These are phyloP conservation scores for Colletotrichum liriopes DNA, from an alignment of 2,329 filamentous ascomycete species.

Conservation along the genomic window DNA sequence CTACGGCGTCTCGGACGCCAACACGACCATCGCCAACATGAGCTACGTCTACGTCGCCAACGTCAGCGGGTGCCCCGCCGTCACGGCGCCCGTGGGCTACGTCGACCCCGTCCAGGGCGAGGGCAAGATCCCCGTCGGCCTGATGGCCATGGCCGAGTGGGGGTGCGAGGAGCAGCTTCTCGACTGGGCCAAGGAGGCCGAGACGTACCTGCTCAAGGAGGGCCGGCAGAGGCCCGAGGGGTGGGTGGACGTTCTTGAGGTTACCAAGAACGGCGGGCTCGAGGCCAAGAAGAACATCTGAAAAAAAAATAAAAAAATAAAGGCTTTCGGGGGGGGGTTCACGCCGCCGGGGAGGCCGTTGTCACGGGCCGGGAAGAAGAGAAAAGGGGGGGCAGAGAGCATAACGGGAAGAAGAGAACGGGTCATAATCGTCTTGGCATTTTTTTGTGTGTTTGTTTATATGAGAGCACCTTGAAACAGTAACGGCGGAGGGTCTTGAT, in stretches of 20 bases:
- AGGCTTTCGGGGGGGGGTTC: too few species aligned
- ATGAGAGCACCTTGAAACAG: too few species aligned
- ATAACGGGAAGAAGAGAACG: too few species aligned
- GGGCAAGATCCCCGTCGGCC: constrained; percentile 73
- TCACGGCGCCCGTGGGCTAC: constrained; percentile 84
- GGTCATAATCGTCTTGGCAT: not conserved
- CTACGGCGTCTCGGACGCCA: constrained; percentile 84
- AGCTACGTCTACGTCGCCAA: constrained; percentile 90
- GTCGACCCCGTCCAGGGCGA: constrained; percentile 68
- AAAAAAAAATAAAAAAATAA: not conserved
- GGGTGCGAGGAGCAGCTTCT: constrained; percentile 76
- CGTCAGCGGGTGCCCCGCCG: constrained; percentile 82
- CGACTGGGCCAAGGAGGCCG: constrained; percentile 71
- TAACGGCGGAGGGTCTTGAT: not conserved
- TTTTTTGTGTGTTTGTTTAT: not conserved
- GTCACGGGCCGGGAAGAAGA: not conserved
- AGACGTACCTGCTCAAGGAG: constrained; percentile 68
- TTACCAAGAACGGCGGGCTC: constrained; percentile 46
- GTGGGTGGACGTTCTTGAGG: constrained; percentile 72
- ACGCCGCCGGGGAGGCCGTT: not conserved
- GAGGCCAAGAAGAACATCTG: constrained; percentile 39
- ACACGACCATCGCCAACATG: constrained; percentile 83
- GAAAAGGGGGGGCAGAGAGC: not conserved
- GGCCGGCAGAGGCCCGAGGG: constrained; percentile 66
- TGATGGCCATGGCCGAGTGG: constrained; percentile 79